Percentiles rank a stretch among this genome's conserved stretches.
phyloP scores from a whole-genome alignment of 768 basidiomycete genomes.

The Lactarius vividus region DNA sequence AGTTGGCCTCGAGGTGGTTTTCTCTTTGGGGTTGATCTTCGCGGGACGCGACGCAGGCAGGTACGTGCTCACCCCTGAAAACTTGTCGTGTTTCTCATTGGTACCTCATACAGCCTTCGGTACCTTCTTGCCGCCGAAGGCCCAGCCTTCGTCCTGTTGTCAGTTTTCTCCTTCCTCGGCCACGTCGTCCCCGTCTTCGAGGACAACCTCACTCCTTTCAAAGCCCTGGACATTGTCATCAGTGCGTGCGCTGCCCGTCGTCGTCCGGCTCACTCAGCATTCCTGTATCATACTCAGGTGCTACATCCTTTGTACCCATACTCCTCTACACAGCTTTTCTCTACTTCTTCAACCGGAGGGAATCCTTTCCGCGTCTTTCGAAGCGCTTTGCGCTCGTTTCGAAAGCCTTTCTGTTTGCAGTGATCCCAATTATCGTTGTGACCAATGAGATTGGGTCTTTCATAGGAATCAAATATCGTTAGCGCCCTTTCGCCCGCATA shows the following conservation, averaged over 20 bases:
- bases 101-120: conserved; percentile 43
- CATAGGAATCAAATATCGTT: conserved; percentile 55
- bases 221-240: conserved; percentile 53
- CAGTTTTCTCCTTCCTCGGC: conserved; percentile 58
- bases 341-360: conserved; percentile 50
- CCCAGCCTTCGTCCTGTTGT: conserved; percentile 56
- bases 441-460: conserved; percentile 66
- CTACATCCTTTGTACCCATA: conserved; percentile 62
- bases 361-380: conserved; percentile 56
- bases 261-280: neutral
- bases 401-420: conserved; percentile 45
- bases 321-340: conserved; percentile 62
- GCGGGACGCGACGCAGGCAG: conserved; percentile 47
- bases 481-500: conserved; percentile 29
- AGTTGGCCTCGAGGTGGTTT: conserved; percentile 58
- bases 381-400: conserved; percentile 44
- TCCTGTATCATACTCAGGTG: conserved; percentile 35
- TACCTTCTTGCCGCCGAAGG: conserved; percentile 62
- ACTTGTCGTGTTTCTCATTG: neutral
- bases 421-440: conserved; percentile 54
- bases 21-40: conserved; percentile 52
- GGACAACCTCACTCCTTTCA: conserved; percentile 46
- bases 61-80: conserved; percentile 37
- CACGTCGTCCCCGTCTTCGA: conserved; percentile 53
- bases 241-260: conserved; percentile 43